Evolutionary conservation across 768 basidiomycete genomes (phyloP), one percentile per base, ranked within the genome.

Genomic region (Leucocoprinus birnbaumii): DNA sequence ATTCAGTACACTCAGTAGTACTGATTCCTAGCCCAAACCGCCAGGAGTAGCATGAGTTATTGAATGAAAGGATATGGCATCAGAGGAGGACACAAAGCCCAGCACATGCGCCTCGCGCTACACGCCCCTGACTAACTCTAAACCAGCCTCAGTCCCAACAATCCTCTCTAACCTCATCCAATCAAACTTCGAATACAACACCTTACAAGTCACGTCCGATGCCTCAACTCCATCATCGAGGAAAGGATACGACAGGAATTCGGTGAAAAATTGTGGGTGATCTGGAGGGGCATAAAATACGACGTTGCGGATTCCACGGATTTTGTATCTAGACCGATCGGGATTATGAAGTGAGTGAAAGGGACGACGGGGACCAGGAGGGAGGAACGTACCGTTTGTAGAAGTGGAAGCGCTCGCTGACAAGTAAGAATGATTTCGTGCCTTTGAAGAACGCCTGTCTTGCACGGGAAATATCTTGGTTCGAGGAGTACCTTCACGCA

Each of bases 331-430:
- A 63, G 1, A 22, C 18, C 3, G 16, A 53, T 34, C 49, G 3
- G 25, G 21, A 18, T 48, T 21, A 18, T n/a, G n/a, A 50, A 42
- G 52, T 25, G 6, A 22, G 13, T 35, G 40, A 16, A 41, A 37
- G n/a, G 40, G 4, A 53, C 24, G 19, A 25, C 18, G 58, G 42
- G 3, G 38, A 7, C 50, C 25, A 14, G 19, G 35, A 37, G 9
- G 43, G 9, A 10, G 38, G 22, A 2, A 67, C 75, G 42, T 42
- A 86, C 88, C 94, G 77, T 59, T 91, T 84, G 78, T 93, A 98
- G 69, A 98, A 99, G 70, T 99, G 95, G 78, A 98, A 98, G n/a
- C 97, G 85, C 66, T 99, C 97, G 62, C 91, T 96, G 65, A 98
- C 77, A 58, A 98, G 78, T 26, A 99, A 69, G 76, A 98, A 92